Base-by-base conservation (phyloP, 768 basidiomycete genomes). In the Tylopilus vinaceipallidus region DNA sequence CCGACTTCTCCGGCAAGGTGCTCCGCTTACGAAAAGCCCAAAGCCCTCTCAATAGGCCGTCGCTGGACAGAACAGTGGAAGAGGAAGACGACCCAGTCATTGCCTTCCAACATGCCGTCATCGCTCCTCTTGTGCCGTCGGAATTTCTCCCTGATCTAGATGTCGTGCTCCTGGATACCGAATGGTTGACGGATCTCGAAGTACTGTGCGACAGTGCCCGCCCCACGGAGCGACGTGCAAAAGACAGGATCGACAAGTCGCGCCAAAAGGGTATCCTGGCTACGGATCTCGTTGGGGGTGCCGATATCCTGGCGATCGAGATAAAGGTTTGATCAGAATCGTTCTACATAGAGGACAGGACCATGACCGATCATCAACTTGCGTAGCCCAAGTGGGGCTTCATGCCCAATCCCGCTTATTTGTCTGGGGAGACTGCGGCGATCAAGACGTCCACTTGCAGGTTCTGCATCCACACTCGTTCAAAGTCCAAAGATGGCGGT, bases 331-430 rank as follows among this genome's bases (percentile, higher is more conserved):
- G 65, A 53, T 45, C 39, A 23, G 39, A 37, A 19, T 24, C 22
- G 20, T 17, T 54, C 45, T 22, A 14, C 40, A 32, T 34, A 17
- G 40, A n/a, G 27, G 23, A 38, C 35, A 38, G 22, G 30, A 22
- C 40, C 40, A 12, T 52, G 22, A 56, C 37, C 42, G 17, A 47
- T 42, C 32, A 27, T 30, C 14, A 2, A 38, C 32, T 40, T 47
- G 46, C 27, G 5, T 62, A 97, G 95, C 95, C 95, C 27, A 99
- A 99, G 75, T 99, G 95, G 95, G 92, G 84, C 3, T 97, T 99
- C 68, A 69, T 98, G 33, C 93, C 95, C 3, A 75, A 73, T 27
- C 61, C 76, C 6, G 55, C 60, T 2, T 76, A 86, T 67, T 73
- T 94, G 32, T 86, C 91, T 6, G 58, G 73, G 3, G 68, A 71